A percentile compares a stretch with the other conserved stretches of the same genome.
Conservation (phyloP, 2,329 filamentous ascomycete genomes). For the Pochonia chlamydosporia region DNA sequence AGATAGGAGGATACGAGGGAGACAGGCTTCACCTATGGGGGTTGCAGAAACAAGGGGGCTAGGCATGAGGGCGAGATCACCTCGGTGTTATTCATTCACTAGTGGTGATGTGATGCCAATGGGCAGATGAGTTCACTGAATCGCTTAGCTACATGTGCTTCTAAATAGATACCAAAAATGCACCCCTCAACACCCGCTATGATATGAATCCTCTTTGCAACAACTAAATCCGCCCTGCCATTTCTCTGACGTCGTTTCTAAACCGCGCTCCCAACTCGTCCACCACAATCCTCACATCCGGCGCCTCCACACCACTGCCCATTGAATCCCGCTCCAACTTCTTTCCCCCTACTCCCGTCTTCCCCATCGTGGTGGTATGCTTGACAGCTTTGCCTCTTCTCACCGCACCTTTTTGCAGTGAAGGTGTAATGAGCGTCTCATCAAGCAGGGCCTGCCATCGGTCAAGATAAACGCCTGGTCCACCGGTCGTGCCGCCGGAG, state of each 20-base stretch:
- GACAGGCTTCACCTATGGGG: neutral
- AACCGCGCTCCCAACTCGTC: slow-evolving; percentile 35
- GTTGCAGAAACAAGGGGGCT: neutral
- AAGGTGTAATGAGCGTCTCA: slow-evolving; percentile 62
- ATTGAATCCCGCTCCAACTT: slow-evolving; percentile 9
- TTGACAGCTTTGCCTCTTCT: slow-evolving; percentile 49
- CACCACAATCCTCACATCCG: slow-evolving; percentile 24
- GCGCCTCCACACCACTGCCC: slow-evolving; percentile 17
- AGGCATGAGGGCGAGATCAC: neutral
- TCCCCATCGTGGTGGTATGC: slow-evolving; percentile 35
- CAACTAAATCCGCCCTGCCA: slow-evolving; percentile 17
- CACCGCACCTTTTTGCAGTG: slow-evolving; percentile 42
- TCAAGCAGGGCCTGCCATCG: slow-evolving; percentile 70
- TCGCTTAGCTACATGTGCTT: no score
- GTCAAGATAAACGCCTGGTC: slow-evolving; percentile 66
- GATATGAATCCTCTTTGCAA: neutral
- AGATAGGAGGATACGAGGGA: no score
- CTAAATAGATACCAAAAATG: no score
- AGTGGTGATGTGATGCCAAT: neutral
- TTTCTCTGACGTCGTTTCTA: slow-evolving; percentile 30
- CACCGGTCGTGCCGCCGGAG: slow-evolving; percentile 36
- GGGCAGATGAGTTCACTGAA: neutral
- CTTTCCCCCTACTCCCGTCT: slow-evolving; percentile 29
- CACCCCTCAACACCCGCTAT: no score
- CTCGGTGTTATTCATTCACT: neutral